A percentile compares a stretch with the other conserved stretches of the same genome.
Conservation (phyloP, 2,329 filamentous ascomycete species). For the Botrytis tulipae region DNA sequence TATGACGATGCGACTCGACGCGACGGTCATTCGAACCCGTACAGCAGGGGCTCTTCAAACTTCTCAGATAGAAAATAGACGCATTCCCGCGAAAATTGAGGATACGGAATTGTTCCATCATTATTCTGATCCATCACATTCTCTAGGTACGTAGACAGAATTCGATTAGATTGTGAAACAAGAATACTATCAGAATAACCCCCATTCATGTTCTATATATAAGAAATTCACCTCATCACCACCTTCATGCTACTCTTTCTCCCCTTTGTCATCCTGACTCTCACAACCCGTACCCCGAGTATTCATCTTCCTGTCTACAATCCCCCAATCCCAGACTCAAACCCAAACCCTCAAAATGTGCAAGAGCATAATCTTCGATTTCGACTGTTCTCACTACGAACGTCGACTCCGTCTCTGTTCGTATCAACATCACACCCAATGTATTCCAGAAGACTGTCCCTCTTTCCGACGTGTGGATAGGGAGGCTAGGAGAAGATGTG, state of each 20-base stretch:
- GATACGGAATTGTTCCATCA: not conserved
- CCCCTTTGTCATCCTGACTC: not conserved
- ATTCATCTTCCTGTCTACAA: not conserved
- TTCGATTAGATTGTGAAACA: not conserved
- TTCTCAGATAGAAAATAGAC: not conserved
- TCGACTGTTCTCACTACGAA: not conserved
- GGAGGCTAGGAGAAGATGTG: not conserved
- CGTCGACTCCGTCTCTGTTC: not conserved
- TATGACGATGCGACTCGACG: not conserved
- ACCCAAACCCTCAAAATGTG: not conserved
- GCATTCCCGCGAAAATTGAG: not conserved
- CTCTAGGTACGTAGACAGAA: not conserved
- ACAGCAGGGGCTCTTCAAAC: not conserved
- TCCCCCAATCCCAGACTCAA: not conserved
- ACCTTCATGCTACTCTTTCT: not conserved
- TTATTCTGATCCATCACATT: not conserved
- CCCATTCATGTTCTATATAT: not conserved
- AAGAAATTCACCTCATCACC: not conserved
- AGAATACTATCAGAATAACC: not conserved
- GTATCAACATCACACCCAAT: not conserved
- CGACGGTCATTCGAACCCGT: not conserved
- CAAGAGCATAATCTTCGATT: constrained; percentile 1
- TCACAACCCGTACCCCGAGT: not conserved
- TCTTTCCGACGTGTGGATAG: not conserved
- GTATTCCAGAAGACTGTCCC: not conserved